phyloP scores from a whole-genome alignment of 441 rosid species.

The Erodium trifolium region DNA sequence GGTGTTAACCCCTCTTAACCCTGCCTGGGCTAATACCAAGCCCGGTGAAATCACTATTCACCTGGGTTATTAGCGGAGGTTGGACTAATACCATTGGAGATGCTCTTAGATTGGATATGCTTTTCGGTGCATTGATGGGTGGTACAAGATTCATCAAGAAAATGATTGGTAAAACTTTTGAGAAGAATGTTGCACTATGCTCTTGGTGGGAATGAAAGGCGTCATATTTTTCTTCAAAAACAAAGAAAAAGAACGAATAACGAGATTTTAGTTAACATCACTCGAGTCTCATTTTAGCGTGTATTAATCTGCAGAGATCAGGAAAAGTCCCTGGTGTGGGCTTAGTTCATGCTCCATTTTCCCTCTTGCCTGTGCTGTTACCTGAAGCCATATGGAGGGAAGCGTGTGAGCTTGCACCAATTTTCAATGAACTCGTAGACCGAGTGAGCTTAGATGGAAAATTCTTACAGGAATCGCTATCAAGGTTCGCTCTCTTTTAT shows the following conservation, averaged over 20 bases:
- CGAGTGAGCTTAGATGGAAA: constrained; percentile 89
- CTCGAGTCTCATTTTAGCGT: background rate
- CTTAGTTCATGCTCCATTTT: constrained; percentile 79
- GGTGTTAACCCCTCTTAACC: background rate
- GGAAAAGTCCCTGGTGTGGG: constrained; percentile 89
- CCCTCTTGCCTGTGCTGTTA: constrained; percentile 67
- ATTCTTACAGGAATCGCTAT: constrained; percentile 71
- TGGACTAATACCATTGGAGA: no score
- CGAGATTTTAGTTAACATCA: no score
- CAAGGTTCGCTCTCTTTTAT: constrained; percentile 43
- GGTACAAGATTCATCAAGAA: background rate
- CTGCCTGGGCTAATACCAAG: no score
- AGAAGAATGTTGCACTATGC: background rate
- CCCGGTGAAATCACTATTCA: no score
- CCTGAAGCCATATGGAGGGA: constrained; percentile 64
- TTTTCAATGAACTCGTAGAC: constrained; percentile 89
- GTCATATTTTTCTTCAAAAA: no score
- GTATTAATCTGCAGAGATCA: constrained; percentile 50
- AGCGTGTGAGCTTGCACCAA: constrained; percentile 87
- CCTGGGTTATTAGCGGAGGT: no score
- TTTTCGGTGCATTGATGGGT: no score
- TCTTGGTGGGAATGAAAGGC: background rate
- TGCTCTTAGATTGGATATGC: no score
- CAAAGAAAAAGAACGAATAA: no score
- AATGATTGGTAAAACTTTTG: background rate